Base-by-base conservation (phyloP, 192 early-diverging fungal species). In the Phycomyces nitens region DNA sequence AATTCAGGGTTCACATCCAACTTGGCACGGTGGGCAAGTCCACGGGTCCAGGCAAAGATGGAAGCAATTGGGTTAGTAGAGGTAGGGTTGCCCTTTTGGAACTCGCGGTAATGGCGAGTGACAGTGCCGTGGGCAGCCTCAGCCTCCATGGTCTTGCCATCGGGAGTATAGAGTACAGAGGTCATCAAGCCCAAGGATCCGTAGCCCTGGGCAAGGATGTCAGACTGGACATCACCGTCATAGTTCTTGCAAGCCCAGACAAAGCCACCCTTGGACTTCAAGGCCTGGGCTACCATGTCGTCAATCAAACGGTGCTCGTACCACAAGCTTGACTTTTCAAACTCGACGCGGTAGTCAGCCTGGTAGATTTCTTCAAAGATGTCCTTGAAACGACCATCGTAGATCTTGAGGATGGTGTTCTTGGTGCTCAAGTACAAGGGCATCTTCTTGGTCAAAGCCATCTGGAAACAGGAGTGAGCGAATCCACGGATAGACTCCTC, bases 81-180 rank as follows among this genome's bases (percentile, higher is more conserved):
- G 3, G 96, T 99, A 66, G 91, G 84, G 34, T 89, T 85, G 65
- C 96, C 96, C 71, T 92, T 89, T 75, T 99, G 96, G 84, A 97
- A 92, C 75, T 96, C 92, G 57, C 90, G 84, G 84, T 90, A 95
- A 77, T 94, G 94, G 51, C 94, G 87, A 20, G 94, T 96, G 52
- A 98, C 95, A 20, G 95, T 95, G 64, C 96, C 96, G 76, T 99
- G 96, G 26, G 96, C 96, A 40, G 96, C 96, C 73, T 99, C 96
- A 54, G 93, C 89, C 73, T 99, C 96, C 58, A 83, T 77, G 41
- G 95, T 94, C 72, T 88, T 84, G 41, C 92, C 92, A 74, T 96
- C 95, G 53, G 94, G 94, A 23, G 95, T 93, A 26, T 92, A 81
- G 44, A 99, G 86, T 42, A 95, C 92, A 22, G 96, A 99, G 53